Conservation (phyloP, 2,329 filamentous ascomycete species). For the Dryadomyces sulphureus region DNA sequence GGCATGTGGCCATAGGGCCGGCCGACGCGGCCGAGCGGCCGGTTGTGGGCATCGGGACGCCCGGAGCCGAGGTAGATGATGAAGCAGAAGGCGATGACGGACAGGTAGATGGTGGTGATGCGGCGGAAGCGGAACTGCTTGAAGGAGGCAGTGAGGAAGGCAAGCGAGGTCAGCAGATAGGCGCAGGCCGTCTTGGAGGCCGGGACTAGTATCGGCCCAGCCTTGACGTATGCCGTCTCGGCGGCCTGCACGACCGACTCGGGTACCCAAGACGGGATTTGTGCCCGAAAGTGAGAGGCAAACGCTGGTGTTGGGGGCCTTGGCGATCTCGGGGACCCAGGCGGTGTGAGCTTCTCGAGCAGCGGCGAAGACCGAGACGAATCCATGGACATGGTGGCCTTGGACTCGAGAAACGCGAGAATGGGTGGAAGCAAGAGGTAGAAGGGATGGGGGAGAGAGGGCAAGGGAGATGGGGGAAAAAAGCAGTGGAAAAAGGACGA, state of each 20-base stretch:
- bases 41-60: not conserved
- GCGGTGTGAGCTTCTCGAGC: conserved; percentile 8
- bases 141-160: conserved; percentile 1
- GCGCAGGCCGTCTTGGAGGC: not conserved
- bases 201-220: not conserved
- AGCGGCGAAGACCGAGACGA: conserved; percentile 9
- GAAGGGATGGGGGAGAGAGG: not conserved
- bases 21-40: not conserved
- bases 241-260: not conserved
- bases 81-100: conserved; percentile 1
- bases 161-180: not conserved
- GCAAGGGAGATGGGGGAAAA: not conserved
- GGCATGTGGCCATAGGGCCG: not conserved
- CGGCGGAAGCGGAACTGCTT: conserved; percentile 8
- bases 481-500: not conserved
- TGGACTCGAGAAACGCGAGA: not conserved
- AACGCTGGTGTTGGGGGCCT: conserved; percentile 4
- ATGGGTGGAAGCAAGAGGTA: not conserved
- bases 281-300: conserved; percentile 2
- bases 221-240: not conserved
- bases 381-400: conserved; percentile 7
- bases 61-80: conserved; percentile 2
- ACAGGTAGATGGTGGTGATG: conserved; percentile 8
- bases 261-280: conserved; percentile 4
- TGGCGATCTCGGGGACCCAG: conserved; percentile 5